Conservation (phyloP, 129 eudicot genomes). For the Artemisia annua region DNA sequence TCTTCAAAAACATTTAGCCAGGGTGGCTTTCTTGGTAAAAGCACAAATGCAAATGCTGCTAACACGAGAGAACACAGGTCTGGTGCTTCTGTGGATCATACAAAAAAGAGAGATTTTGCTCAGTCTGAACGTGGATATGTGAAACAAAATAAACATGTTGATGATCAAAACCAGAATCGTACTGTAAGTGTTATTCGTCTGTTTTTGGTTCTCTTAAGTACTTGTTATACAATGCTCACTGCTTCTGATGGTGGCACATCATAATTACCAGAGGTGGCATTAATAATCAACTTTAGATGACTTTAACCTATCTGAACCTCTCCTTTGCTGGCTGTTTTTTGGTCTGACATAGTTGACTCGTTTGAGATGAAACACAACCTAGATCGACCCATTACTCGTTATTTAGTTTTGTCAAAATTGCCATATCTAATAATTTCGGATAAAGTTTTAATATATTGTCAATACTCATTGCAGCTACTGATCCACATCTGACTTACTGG, state of each 20-base stretch:
- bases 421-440: no score
- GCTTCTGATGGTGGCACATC: neutral
- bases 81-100: constrained; percentile 42
- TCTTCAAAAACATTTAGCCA: constrained; percentile 75
- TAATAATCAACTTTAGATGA: neutral
- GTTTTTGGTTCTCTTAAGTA: neutral
- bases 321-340: no score
- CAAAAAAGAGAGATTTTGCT: constrained; percentile 41
- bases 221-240: neutral
- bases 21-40: constrained; percentile 66
- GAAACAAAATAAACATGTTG: constrained; percentile 41
- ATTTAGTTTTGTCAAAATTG: no score
- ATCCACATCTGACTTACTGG: no score
- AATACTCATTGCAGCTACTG: neutral
- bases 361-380: no score
- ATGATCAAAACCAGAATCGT: constrained; percentile 54
- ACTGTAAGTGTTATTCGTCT: constrained; percentile 57
- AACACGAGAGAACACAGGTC: constrained; percentile 61
- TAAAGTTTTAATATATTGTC: no score
- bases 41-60: constrained; percentile 35
- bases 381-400: no score
- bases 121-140: constrained; percentile 51
- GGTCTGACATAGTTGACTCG: no score
- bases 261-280: neutral
- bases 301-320: neutral